Conservation (phyloP, 768 basidiomycete genomes). For the Mycena latifolia region DNA sequence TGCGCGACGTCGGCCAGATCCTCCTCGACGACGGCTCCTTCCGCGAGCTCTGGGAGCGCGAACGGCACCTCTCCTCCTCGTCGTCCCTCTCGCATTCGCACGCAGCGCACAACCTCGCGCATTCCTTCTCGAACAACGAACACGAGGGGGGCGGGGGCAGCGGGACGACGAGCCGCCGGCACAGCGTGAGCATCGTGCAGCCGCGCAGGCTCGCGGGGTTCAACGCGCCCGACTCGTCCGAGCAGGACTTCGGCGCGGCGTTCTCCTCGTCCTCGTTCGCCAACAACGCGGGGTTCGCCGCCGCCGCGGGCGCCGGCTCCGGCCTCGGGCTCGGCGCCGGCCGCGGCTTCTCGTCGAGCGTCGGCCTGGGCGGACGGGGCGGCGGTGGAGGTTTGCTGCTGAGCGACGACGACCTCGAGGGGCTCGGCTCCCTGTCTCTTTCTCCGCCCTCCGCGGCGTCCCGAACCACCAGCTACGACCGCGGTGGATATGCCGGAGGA, state of each 20-base stretch:
- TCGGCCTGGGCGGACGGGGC: neutral
- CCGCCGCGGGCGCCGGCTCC: too few relatives aligned
- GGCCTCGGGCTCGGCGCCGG: too few relatives aligned
- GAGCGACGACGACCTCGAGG: slow-evolving; percentile 86
- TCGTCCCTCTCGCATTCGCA: too few relatives aligned
- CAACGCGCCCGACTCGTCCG: neutral
- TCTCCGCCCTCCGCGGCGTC: slow-evolving; percentile 23
- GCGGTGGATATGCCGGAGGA: slow-evolving; percentile 38
- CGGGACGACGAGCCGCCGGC: slow-evolving; percentile 85
- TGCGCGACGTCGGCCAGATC: slow-evolving; percentile 86
- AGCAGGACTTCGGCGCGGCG: too few relatives aligned
- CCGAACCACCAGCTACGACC: slow-evolving; percentile 39
- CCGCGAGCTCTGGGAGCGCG: slow-evolving; percentile 79
- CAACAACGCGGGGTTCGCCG: too few relatives aligned
- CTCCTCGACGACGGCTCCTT: slow-evolving; percentile 75
- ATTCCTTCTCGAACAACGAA: neutral
- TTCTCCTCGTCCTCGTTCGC: too few relatives aligned
- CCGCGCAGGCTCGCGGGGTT: slow-evolving; percentile 63
- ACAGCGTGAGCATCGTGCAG: slow-evolving; percentile 88
- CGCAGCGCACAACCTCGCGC: neutral
- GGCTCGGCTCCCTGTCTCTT: too few relatives aligned
- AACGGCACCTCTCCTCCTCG: too few relatives aligned
- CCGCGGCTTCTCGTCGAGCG: too few relatives aligned
- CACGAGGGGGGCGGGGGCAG: slow-evolving; percentile 56
- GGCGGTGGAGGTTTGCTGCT: slow-evolving; percentile 74